Percentiles rank a stretch among this genome's conserved stretches.
phyloP scores from a whole-genome alignment of 2,329 filamentous ascomycete species.

The Proliferodiscus dingleyae region DNA sequence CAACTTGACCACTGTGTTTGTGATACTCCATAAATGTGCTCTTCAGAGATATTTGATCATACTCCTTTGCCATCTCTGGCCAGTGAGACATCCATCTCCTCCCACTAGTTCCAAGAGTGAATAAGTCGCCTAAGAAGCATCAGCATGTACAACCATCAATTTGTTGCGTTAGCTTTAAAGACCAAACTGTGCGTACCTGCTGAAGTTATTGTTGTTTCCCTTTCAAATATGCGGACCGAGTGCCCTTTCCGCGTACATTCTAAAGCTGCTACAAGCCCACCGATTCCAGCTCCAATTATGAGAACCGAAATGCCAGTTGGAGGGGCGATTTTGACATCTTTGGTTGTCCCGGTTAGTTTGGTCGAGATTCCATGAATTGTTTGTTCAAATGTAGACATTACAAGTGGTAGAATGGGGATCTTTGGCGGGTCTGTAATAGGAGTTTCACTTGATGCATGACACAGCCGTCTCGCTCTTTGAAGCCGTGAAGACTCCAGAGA shows the following conservation, averaged over 20 bases:
- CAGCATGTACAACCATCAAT: not conserved
- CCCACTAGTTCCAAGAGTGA: constrained; percentile 54
- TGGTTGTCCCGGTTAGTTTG: not conserved
- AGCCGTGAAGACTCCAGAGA: too few relatives aligned
- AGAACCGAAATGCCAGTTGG: constrained; percentile 40
- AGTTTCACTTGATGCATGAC: too few relatives aligned
- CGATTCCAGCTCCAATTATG: constrained; percentile 50
- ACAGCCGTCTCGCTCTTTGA: too few relatives aligned
- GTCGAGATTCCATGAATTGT: not conserved
- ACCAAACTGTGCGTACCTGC: constrained; percentile 2
- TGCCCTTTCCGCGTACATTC: constrained; percentile 56
- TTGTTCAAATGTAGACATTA: not conserved
- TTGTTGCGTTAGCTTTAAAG: not conserved
- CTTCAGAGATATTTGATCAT: constrained; percentile 31
- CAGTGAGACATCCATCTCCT: constrained; percentile 51
- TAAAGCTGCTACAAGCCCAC: constrained; percentile 53
- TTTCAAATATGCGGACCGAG: constrained; percentile 35
- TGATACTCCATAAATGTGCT: constrained; percentile 3
- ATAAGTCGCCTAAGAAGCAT: constrained; percentile 44
- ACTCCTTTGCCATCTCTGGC: constrained; percentile 48
- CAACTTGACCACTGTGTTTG: constrained; percentile 18
- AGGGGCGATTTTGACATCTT: not conserved
- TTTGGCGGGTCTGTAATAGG: too few relatives aligned
- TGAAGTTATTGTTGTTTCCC: constrained; percentile 24
- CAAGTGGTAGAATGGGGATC: too few relatives aligned